Evolutionary conservation across 202 grass and related monocot genomes (phyloP).

Genomic region (Digitaria exilis): DNA sequence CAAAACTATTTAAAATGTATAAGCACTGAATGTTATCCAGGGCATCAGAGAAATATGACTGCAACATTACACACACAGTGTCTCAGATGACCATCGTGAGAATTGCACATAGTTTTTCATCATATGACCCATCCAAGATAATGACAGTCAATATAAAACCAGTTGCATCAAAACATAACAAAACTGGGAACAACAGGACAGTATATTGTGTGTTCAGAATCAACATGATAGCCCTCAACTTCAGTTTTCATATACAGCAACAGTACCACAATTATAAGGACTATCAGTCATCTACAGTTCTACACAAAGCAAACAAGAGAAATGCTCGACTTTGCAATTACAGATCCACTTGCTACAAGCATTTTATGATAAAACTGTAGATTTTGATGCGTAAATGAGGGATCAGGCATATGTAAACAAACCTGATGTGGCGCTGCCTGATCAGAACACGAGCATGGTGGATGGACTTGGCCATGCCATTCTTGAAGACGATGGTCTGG

Average conservation of each 20-base stretch:
- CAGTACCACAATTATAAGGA: background rate
- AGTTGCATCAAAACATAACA: background rate
- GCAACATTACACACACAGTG: slow-evolving; percentile 70
- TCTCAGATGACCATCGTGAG: slow-evolving; percentile 82
- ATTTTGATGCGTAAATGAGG: no score
- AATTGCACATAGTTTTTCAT: slow-evolving; percentile 53
- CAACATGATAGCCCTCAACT: background rate
- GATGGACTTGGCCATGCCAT: slow-evolving; percentile 65
- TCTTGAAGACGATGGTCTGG: slow-evolving; percentile 61
- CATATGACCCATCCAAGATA: slow-evolving; percentile 42
- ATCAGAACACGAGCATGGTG: slow-evolving; percentile 66
- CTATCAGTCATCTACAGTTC: background rate
- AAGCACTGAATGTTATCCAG: background rate
- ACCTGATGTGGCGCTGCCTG: slow-evolving; percentile 65
- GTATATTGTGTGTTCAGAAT: background rate
- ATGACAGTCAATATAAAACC: background rate
- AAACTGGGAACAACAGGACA: background rate
- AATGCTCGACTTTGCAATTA: background rate
- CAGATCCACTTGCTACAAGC: background rate
- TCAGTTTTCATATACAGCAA: background rate
- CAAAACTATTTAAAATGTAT: background rate
- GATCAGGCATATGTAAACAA: background rate
- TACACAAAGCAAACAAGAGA: background rate
- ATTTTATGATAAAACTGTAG: background rate
- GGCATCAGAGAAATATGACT: slow-evolving; percentile 62